Conservation (phyloP, 805 yeast species). For the Kuraishia ogatae region DNA sequence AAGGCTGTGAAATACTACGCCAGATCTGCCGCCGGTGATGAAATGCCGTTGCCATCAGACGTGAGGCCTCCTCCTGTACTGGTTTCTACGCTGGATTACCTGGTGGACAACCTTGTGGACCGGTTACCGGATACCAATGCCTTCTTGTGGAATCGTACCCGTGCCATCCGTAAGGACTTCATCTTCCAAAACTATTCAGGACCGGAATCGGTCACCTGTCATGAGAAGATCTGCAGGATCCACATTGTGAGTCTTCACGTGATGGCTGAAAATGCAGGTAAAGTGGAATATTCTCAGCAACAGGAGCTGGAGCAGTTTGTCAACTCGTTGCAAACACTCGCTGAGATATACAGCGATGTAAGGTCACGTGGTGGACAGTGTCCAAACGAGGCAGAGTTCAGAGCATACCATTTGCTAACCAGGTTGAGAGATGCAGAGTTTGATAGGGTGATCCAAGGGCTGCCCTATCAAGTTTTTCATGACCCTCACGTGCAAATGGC, state of each 20-base stretch:
- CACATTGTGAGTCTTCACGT: constrained; percentile 76
- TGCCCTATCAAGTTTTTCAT: constrained; percentile 50
- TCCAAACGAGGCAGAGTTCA: constrained; percentile 87
- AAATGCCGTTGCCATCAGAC: constrained; percentile 95
- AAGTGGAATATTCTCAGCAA: constrained; percentile 75
- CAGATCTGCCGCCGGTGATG: constrained; percentile 90
- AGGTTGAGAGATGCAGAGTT: constrained; percentile 80
- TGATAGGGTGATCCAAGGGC: constrained; percentile 61
- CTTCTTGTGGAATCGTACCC: constrained; percentile 93
- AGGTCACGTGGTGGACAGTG: constrained; percentile 58
- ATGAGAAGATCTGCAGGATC: constrained; percentile 83
- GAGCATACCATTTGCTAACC: constrained; percentile 77
- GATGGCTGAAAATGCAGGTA: constrained; percentile 63
- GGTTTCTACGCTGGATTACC: constrained; percentile 56
- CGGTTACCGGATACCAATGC: constrained; percentile 79
- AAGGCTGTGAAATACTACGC: constrained; percentile 87
- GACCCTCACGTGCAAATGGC: constrained; percentile 62
- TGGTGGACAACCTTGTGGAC: constrained; percentile 54
- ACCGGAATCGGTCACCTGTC: constrained; percentile 88
- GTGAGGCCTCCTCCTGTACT: constrained; percentile 87
- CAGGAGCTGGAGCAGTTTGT: constrained; percentile 94
- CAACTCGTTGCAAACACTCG: constrained; percentile 80
- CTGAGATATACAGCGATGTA: constrained; percentile 80
- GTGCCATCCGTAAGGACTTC: constrained; percentile 95
- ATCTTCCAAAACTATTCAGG: constrained; percentile 93